Conservation (phyloP, 2,329 filamentous ascomycete species). For the Aureobasidium zeae region DNA sequence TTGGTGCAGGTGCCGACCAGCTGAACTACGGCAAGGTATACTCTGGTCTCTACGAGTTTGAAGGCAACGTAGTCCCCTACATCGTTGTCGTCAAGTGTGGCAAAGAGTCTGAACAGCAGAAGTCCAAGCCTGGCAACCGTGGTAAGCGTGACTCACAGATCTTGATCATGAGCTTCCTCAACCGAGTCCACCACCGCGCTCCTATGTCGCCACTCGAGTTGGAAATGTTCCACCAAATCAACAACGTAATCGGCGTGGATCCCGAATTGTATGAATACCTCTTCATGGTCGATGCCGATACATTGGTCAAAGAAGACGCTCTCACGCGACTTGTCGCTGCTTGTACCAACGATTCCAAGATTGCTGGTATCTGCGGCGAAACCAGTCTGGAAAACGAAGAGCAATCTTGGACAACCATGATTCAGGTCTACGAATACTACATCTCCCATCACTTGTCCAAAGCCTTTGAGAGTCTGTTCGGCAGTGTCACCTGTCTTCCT, state of each 20-base stretch:
- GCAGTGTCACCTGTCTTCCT: constrained; percentile 95
- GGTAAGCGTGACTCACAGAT: constrained; percentile 98
- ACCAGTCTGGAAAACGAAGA: constrained; percentile 95
- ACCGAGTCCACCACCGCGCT: constrained; percentile 87
- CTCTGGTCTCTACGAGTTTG: constrained; percentile 92
- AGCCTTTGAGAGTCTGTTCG: constrained; percentile 95
- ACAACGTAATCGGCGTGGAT: constrained; percentile 97
- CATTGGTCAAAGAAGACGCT: constrained; percentile 82
- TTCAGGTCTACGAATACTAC: constrained; percentile 99
- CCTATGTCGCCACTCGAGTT: constrained; percentile 94
- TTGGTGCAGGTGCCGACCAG: constrained; percentile 80
- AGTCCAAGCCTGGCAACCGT: constrained; percentile 91
- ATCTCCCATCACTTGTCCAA: constrained; percentile 97
- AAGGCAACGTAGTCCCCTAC: constrained; percentile 96
- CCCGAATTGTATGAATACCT: constrained; percentile 96
- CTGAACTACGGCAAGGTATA: constrained; percentile 99
- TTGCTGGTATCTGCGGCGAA: constrained; percentile 95
- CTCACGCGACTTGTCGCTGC: constrained; percentile 86
- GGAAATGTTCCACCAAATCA: constrained; percentile 98
- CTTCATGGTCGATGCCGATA: constrained; percentile 97
- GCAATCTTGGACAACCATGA: constrained; percentile 97
- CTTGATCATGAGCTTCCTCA: constrained; percentile 91
- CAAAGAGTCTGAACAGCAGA: constrained; percentile 86
- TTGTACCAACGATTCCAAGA: constrained; percentile 89
- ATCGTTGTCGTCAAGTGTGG: constrained; percentile 94